Evolutionary conservation across 2,329 filamentous ascomycete genomes (phyloP), one percentile per base, ranked within the genome.

Genomic region (Elsinoe necatrix): DNA sequence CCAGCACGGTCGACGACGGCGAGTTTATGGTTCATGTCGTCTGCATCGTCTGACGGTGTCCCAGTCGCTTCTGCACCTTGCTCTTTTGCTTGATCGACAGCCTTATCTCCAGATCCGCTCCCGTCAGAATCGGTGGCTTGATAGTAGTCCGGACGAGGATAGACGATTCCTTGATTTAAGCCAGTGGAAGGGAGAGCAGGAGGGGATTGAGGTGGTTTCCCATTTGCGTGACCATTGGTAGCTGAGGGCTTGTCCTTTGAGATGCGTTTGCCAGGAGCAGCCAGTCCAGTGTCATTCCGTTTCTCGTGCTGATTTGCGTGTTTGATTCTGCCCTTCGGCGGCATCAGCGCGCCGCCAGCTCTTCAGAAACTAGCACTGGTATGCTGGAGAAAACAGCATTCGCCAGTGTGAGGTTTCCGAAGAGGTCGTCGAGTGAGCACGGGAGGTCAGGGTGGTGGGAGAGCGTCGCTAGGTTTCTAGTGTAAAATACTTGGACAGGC

Each of bases 281-380:
- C 86, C 71, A 89, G 79, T 68, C 89, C 89, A 85, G 88, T 90
- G 75, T 95, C 90, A 75, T 95, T 86, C 72, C 86, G 83, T 65
- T 72, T 75, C 70, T 75, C 72, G 67, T 74, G 73, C 69, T 71
- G 68, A 68, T 74, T 73, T 67, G 73, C 68, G 64, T 65, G 64
- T 69, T 70, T 70, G 65, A 66, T 69, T 66, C 72, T 74, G 66
- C 66, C 67, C 69, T 73, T 75, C 63, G 72, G 71, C 73, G 75
- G 75, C 75, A 77, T 77, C 67, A 72, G 68, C 65, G 62, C 59
- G 61, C 61, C 64, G 64, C 62, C 61, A 59, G 55, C 50, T 58
- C 31, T 43, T 56, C 37, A 56, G 54, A 29, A 56, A 48, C 9
- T 42, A 23, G n/a, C 25, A 54, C 35, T 21, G 25, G 37, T 41